phyloP scores from a whole-genome alignment of 805 yeast genomes.

The Lachancea sp. region DNA sequence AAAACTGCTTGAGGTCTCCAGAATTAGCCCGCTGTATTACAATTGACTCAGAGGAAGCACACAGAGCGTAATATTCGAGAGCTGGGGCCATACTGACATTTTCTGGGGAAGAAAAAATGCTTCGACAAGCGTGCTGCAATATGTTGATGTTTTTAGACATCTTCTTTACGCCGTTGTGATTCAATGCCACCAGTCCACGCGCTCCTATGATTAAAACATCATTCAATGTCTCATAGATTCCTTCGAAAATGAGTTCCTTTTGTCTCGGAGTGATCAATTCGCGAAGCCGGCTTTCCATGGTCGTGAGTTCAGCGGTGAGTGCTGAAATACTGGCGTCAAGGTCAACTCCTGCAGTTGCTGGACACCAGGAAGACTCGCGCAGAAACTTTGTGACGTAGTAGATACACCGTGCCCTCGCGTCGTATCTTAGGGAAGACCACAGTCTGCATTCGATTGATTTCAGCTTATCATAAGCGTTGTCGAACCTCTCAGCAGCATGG shows the following conservation, averaged over 20 bases:
- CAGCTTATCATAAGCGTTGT: conserved; percentile 16
- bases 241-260: conserved; percentile 20
- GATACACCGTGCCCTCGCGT: conserved; percentile 26
- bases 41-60: conserved; percentile 19
- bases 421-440: conserved; percentile 26
- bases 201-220: conserved; percentile 24
- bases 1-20: conserved; percentile 15
- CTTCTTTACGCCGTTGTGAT: conserved; percentile 28
- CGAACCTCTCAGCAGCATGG: conserved; percentile 17
- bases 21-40: conserved; percentile 18
- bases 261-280: conserved; percentile 17
- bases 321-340: conserved; percentile 24
- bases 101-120: conserved; percentile 17
- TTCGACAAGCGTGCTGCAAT: conserved; percentile 28
- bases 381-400: conserved; percentile 25
- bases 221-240: conserved; percentile 22
- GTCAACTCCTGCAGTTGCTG: conserved; percentile 28
- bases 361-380: conserved; percentile 24
- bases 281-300: conserved; percentile 24
- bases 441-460: conserved; percentile 15
- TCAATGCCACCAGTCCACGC: conserved; percentile 20
- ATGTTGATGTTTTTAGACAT: conserved; percentile 28
- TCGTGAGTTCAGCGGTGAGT: conserved; percentile 23
- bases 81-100: conserved; percentile 22
- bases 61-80: conserved; percentile 19